phyloP scores from a whole-genome alignment of 495 filamentous ascomycete genomes.

The Neurospora sp. region DNA sequence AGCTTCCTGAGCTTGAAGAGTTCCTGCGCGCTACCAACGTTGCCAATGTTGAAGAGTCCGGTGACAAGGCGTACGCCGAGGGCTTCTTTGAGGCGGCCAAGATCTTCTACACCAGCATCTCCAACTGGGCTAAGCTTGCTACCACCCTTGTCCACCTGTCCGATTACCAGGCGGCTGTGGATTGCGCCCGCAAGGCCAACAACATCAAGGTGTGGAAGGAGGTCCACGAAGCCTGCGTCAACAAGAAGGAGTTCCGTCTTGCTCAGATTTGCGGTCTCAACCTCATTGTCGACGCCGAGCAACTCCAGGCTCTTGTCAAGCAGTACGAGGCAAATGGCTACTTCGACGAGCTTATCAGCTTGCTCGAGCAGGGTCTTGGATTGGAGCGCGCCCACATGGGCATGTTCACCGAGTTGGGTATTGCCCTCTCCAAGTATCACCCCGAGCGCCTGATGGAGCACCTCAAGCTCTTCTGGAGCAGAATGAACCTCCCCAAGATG shows the following conservation, averaged over 20 bases:
- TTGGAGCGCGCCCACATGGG: constrained; percentile 74
- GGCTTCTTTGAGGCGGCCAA: constrained; percentile 94
- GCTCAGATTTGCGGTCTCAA: constrained; percentile 99
- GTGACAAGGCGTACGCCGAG: constrained; percentile 95
- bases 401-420: constrained; percentile 95
- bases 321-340: constrained; percentile 97
- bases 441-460: constrained; percentile 98
- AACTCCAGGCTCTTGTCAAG: constrained; percentile 83
- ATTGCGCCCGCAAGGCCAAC: constrained; percentile 98
- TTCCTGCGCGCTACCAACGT: constrained; percentile 93
- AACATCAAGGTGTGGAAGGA: constrained; percentile 99
- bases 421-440: constrained; percentile 93
- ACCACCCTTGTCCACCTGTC: constrained; percentile 92
- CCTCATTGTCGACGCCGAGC: constrained; percentile 96
- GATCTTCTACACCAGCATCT: constrained; percentile 97
- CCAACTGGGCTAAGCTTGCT: constrained; percentile 98
- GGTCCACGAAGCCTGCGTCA: constrained; percentile 92
- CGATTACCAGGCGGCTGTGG: constrained; percentile 96
- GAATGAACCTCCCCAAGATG: constrained; percentile 98
- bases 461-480: constrained; percentile 95
- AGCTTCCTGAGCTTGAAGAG: constrained; percentile 89
- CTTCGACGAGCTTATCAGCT: constrained; percentile 92
- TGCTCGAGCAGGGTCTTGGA: constrained; percentile 92
- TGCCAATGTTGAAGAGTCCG: constrained; percentile 87
- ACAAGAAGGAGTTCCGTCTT: constrained; percentile 98